Evolutionary conservation across 139 green algal species (phyloP).

Genomic region (Medakamo hakoo): DNA sequence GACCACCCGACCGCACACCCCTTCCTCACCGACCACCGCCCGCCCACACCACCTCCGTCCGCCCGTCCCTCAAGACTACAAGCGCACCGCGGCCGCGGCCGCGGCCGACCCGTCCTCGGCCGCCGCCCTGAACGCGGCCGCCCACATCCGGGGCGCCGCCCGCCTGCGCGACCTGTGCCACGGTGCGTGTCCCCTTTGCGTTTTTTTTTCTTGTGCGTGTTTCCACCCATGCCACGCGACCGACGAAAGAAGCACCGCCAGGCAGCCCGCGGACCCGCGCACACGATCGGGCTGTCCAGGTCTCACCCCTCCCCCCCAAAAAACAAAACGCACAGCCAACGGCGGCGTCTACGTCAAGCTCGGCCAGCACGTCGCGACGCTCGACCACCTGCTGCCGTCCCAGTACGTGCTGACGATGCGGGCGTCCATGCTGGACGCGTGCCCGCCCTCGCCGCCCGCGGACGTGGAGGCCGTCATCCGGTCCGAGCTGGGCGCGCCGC

Average conservation of each 20-base stretch:
- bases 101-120: no score
- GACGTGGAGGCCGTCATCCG: conserved; percentile 21
- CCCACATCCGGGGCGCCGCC: background rate
- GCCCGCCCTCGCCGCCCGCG: conserved; percentile 32
- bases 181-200: no score
- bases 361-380: conserved; percentile 72
- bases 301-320: no score
- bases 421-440: conserved; percentile 58
- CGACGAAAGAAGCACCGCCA: no score
- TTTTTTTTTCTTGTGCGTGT: no score
- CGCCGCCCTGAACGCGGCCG: background rate
- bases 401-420: conserved; percentile 78
- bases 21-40: no score
- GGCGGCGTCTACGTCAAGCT: conserved; percentile 78
- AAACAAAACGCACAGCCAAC: no score
- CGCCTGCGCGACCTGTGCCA: background rate
- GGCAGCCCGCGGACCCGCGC: no score
- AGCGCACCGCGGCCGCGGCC: background rate
- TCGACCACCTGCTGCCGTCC: conserved; percentile 76
- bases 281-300: no score
- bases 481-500: conserved; percentile 18
- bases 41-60: no score
- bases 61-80: background rate
- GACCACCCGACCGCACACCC: no score
- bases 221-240: no score